Evolutionary conservation across 2,329 filamentous ascomycete species (phyloP).

Genomic region (Juglanconis oblonga): DNA sequence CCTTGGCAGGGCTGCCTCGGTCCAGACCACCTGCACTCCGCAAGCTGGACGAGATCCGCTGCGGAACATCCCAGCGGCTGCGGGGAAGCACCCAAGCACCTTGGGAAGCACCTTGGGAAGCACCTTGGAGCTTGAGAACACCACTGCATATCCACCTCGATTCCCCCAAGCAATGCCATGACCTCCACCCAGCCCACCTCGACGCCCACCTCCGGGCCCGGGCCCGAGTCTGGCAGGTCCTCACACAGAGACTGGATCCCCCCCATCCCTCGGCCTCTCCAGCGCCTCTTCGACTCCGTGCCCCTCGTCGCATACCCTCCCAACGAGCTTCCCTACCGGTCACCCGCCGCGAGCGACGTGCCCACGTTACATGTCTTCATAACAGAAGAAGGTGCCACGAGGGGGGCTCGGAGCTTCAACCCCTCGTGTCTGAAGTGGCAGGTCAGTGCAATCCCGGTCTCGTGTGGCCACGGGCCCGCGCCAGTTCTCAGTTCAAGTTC

Average conservation of each 20-base stretch:
- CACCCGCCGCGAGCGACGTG: conserved; percentile 38
- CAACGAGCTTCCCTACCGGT: conserved; percentile 69
- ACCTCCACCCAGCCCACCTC: conserved; percentile 5
- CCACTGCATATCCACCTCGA: neutral
- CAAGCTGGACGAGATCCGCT: neutral
- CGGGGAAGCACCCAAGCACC: no score
- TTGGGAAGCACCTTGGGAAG: no score
- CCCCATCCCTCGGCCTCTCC: conserved; percentile 68
- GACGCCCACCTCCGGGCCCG: neutral
- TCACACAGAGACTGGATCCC: conserved; percentile 41
- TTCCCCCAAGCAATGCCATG: conserved; percentile 10
- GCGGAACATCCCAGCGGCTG: no score
- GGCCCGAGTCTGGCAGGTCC: neutral
- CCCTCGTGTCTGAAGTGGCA: conserved; percentile 96
- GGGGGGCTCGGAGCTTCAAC: conserved; percentile 75
- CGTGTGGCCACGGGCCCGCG: neutral
- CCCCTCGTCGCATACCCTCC: conserved; percentile 73
- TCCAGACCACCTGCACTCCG: neutral
- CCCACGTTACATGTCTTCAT: conserved; percentile 76
- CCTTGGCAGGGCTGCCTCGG: neutral
- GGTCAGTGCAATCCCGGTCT: conserved; percentile 50
- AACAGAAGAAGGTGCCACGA: conserved; percentile 57
- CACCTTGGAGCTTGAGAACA: neutral
- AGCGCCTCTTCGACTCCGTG: conserved; percentile 78
- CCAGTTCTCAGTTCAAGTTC: neutral